These are phyloP conservation scores for Balakata baccata DNA, from an alignment of 345 rosid species.

Conservation along the genomic window DNA sequence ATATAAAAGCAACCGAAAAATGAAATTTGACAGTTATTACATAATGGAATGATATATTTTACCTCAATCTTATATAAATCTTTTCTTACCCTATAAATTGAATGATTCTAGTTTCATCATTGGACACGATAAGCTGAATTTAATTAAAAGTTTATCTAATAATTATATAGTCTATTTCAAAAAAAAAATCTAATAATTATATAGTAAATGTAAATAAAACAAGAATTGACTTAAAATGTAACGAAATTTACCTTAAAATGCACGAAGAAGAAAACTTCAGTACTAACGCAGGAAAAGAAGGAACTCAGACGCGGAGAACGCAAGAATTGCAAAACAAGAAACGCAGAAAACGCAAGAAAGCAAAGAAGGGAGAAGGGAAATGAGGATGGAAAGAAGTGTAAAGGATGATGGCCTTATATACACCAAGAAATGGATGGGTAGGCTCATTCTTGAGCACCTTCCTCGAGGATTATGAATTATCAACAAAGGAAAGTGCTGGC, in stretches of 20 bases:
- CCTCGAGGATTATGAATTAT: background rate
- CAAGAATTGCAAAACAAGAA: background rate
- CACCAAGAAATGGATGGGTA: background rate
- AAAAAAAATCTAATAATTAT: no score
- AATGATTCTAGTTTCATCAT: no score
- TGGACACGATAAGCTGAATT: no score
- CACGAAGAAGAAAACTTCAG: background rate
- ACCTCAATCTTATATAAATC: no score
- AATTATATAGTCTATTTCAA: no score
- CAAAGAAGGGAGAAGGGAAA: background rate
- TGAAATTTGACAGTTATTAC: no score
- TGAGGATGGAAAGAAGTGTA: background rate
- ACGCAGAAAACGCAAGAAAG: constrained; percentile 1
- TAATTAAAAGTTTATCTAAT: no score
- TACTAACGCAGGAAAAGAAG: background rate
- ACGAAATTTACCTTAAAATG: constrained; percentile 9
- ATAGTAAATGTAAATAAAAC: background rate
- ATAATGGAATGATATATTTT: no score
- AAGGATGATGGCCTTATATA: constrained; percentile 5
- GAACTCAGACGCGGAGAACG: background rate
- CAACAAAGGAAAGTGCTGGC: background rate
- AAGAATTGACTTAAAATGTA: background rate
- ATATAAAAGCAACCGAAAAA: no score
- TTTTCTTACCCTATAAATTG: no score
- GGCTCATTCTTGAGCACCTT: background rate